Conservation (phyloP, 345 rosid genomes). For the Leavenworthia alabamica region DNA sequence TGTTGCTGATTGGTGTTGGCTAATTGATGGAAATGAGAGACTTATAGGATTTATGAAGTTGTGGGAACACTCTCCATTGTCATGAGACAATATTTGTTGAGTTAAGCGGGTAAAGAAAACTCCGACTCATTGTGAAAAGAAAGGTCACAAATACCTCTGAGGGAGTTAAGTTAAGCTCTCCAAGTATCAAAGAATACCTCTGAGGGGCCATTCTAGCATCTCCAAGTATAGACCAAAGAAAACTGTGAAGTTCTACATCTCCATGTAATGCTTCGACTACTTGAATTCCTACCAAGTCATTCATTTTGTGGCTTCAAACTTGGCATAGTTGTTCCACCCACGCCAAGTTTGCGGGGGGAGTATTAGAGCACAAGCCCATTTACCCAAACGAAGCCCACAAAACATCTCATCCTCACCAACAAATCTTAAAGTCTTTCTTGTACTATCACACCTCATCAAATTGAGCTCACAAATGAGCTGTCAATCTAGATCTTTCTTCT, state of each 20-base stretch:
- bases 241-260: not conserved
- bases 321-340: no score
- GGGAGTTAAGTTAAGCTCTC: not conserved
- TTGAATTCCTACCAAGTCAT: no score
- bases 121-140: not conserved
- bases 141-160: not conserved
- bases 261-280: no score
- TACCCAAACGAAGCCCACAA: no score
- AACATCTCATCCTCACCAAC: no score
- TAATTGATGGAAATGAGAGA: not conserved
- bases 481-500: no score
- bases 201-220: not conserved
- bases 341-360: no score
- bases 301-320: no score
- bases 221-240: not conserved
- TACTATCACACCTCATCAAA: no score
- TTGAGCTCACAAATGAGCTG: no score
- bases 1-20: not conserved
- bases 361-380: no score
- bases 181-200: not conserved
- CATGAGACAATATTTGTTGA: not conserved
- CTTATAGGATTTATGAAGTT: not conserved
- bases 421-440: no score
- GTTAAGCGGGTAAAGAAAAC: not conserved
- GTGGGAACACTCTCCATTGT: not conserved